phyloP scores from a whole-genome alignment of 805 yeast genomes.

The Blastobotrys peoriensis region DNA sequence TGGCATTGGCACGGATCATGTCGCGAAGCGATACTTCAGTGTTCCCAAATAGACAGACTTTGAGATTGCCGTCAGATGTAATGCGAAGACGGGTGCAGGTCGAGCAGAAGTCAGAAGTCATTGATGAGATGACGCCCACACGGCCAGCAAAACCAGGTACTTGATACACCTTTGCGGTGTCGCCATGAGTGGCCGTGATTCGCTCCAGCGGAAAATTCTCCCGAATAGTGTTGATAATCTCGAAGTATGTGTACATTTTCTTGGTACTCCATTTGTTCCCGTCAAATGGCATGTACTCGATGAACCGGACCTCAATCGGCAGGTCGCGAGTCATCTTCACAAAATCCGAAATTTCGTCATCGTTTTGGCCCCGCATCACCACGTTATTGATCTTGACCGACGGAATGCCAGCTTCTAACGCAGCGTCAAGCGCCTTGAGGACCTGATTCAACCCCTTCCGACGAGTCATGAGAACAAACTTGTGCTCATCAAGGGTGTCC shows the following conservation, averaged over 20 bases:
- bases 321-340: constrained; percentile 36
- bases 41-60: constrained; percentile 50
- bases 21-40: constrained; percentile 45
- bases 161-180: constrained; percentile 43
- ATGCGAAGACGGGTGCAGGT: constrained; percentile 48
- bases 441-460: constrained; percentile 45
- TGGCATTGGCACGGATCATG: constrained; percentile 33
- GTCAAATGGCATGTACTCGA: constrained; percentile 55
- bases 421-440: constrained; percentile 38
- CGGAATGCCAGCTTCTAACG: constrained; percentile 40
- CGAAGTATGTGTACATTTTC: constrained; percentile 42
- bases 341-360: constrained; percentile 46
- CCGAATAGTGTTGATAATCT: constrained; percentile 35
- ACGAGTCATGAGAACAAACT: constrained; percentile 43
- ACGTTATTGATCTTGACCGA: constrained; percentile 47
- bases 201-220: constrained; percentile 29
- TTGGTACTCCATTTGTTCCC: constrained; percentile 47
- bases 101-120: constrained; percentile 49
- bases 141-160: constrained; percentile 41
- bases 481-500: constrained; percentile 48
- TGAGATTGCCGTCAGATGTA: constrained; percentile 49
- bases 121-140: constrained; percentile 49
- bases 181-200: constrained; percentile 33
- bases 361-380: constrained; percentile 44
- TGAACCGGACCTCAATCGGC: constrained; percentile 45